Base-by-base conservation (phyloP, 352 stramenopile species). In the Phytophthora quininea region DNA sequence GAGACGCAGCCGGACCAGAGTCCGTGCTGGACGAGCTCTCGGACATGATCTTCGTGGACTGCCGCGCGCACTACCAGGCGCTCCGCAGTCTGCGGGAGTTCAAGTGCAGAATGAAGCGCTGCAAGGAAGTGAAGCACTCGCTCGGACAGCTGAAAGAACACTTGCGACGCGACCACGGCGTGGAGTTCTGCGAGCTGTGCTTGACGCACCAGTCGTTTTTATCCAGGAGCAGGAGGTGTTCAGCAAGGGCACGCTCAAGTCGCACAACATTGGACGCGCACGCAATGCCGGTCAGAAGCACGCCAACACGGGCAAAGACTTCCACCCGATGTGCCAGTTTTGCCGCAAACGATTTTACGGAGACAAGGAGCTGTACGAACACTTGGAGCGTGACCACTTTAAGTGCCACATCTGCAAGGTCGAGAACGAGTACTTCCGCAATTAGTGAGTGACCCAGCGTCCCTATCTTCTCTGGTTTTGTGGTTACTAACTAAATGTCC, bases 351-450 rank as follows among this genome's bases (percentile, higher is more conserved):
- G 89, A 2, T 97, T 91, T 59, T 97, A 97, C 53, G 80, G 88
- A 63, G 86, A 90, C 53, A 87, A 88, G 47, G 80, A 96, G 49
- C 77, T 97, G 53, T 95, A 94, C 57, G 80, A 93, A 29, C 90
- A 97, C 58, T 60, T 97, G 32, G 87, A 94, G 67, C 90, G 90
- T 47, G 87, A 97, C 56, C 90, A 97, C 60, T 97, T 95, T 71
- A 95, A 91, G 62, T 97, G 90, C 58, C 89, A 97, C 56, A 79
- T 97, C 19, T 97, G 90, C 84, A 92, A 93, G 56, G 70, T 83
- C 33, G 88, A 93, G 62, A 87, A 95, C 68, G 82, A 94, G 35
- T 95, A 97, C 71, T 97, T 92, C 67, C 84, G 89, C 59, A 94
- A 97, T 73, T 97, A 97, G 83, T 93, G 79, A 62, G 85, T 89